Evolutionary conservation across 208 protist species (phyloP).

Genomic region (Acanthamoeba castellanii): DNA sequence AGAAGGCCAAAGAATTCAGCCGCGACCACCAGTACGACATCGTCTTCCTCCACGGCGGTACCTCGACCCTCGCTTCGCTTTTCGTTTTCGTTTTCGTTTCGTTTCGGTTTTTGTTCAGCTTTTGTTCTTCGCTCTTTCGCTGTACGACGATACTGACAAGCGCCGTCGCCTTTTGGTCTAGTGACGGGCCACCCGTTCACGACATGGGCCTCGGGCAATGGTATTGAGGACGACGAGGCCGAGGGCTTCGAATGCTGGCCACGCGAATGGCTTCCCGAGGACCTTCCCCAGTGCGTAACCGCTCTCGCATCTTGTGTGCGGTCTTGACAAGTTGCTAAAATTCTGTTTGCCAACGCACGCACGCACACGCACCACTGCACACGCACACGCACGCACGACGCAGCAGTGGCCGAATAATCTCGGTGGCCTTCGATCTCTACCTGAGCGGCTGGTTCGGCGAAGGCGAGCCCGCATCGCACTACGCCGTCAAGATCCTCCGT

Average conservation of each 20-base stretch:
- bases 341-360: not conserved
- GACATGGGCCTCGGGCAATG: constrained; percentile 20
- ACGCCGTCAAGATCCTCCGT: not conserved
- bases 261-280: constrained; percentile 18
- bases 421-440: constrained; percentile 51
- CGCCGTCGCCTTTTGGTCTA: not conserved
- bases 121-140: not conserved
- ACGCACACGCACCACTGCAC: too few species aligned
- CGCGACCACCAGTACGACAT: constrained; percentile 40
- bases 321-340: not conserved
- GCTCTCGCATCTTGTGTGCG: not conserved
- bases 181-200: constrained; percentile 53
- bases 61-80: not conserved
- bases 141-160: not conserved
- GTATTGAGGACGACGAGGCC: constrained; percentile 1
- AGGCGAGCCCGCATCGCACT: not conserved
- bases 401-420: constrained; percentile 16
- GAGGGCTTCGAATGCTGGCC: constrained; percentile 42
- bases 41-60: constrained; percentile 46
- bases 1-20: constrained; percentile 19
- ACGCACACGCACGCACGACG: not conserved
- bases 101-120: not conserved
- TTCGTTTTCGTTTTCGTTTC: not conserved
- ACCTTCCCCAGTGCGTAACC: not conserved
- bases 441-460: constrained; percentile 59